Evolutionary conservation across 768 basidiomycete species (phyloP).

Genomic region (Trametopsis cervina): DNA sequence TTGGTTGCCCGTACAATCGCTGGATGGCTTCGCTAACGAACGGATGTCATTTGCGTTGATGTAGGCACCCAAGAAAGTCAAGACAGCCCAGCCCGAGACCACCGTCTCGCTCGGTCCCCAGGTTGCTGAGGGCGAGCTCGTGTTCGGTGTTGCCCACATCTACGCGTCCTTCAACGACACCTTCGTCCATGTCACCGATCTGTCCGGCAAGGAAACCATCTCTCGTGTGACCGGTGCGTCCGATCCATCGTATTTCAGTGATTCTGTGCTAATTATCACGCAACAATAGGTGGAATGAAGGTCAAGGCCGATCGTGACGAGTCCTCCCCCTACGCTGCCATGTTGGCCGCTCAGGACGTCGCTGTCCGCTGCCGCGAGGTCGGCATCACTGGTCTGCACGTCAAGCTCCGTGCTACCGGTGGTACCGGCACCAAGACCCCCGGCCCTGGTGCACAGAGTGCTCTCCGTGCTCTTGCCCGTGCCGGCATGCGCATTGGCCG

Average conservation of each 20-base stretch:
- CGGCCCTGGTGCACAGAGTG: slow-evolving; percentile 96
- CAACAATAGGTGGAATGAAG: slow-evolving; percentile 85
- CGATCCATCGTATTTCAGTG: not conserved
- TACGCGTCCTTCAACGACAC: slow-evolving; percentile 99
- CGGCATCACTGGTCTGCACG: slow-evolving; percentile 96
- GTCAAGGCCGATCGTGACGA: slow-evolving; percentile 99
- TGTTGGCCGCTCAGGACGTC: slow-evolving; percentile 98
- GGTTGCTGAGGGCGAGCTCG: slow-evolving; percentile 92
- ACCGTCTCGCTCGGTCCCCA: slow-evolving; percentile 92
- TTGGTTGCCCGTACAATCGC: slow-evolving; percentile 7
- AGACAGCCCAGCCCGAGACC: slow-evolving; percentile 71
- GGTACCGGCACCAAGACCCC: slow-evolving; percentile 99
- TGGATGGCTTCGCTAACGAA: slow-evolving; percentile 48
- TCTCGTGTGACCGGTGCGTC: slow-evolving; percentile 89
- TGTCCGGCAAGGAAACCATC: slow-evolving; percentile 98
- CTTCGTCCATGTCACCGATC: slow-evolving; percentile 98
- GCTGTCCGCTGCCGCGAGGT: slow-evolving; percentile 96
- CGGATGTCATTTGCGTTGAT: slow-evolving; percentile 34
- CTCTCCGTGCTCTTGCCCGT: slow-evolving; percentile 95
- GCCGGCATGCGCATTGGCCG: slow-evolving; percentile 97
- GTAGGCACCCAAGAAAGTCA: slow-evolving; percentile 81
- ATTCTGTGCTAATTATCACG: not conserved
- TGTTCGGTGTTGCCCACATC: slow-evolving; percentile 98
- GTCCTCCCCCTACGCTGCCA: slow-evolving; percentile 94
- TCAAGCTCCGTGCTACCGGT: slow-evolving; percentile 97